phyloP scores from a whole-genome alignment of 106 monocot species.

The Acorus calamus region DNA sequence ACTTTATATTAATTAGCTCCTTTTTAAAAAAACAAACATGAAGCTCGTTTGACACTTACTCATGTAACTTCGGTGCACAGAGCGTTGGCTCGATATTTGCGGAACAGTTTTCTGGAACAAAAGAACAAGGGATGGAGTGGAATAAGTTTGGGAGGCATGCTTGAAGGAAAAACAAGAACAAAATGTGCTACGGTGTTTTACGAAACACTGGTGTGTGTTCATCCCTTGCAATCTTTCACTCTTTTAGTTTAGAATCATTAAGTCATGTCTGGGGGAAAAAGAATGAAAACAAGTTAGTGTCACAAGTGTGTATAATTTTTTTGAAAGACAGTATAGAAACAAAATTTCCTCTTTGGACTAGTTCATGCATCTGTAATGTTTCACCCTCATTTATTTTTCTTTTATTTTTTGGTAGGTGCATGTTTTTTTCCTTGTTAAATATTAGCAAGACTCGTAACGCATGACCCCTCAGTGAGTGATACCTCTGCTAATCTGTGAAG shows the following conservation, averaged over 20 bases:
- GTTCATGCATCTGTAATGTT: too few relatives aligned
- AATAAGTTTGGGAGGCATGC: slow-evolving; percentile 27
- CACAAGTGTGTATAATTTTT: too few relatives aligned
- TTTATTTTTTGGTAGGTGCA: neutral
- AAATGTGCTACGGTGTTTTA: slow-evolving; percentile 58
- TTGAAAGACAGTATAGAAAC: too few relatives aligned
- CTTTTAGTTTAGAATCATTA: too few relatives aligned
- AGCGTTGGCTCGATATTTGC: slow-evolving; percentile 39
- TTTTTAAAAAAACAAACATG: neutral
- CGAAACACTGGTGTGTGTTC: slow-evolving; percentile 64
- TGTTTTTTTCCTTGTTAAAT: neutral
- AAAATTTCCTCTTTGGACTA: too few relatives aligned
- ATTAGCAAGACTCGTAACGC: neutral
- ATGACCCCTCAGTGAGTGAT: too few relatives aligned
- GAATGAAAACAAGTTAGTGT: too few relatives aligned
- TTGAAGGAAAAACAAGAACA: slow-evolving; percentile 45
- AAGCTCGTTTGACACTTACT: neutral
- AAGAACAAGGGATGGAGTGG: slow-evolving; percentile 12
- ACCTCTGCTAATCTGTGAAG: too few relatives aligned
- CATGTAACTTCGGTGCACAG: slow-evolving; percentile 16
- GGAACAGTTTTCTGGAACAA: slow-evolving; percentile 15
- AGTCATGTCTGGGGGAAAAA: too few relatives aligned
- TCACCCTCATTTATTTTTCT: neutral
- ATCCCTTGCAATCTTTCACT: too few relatives aligned
- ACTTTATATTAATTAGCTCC: neutral